Base-by-base conservation (phyloP, 306 rosid genomes). In the Cicer pinnatifidum region DNA sequence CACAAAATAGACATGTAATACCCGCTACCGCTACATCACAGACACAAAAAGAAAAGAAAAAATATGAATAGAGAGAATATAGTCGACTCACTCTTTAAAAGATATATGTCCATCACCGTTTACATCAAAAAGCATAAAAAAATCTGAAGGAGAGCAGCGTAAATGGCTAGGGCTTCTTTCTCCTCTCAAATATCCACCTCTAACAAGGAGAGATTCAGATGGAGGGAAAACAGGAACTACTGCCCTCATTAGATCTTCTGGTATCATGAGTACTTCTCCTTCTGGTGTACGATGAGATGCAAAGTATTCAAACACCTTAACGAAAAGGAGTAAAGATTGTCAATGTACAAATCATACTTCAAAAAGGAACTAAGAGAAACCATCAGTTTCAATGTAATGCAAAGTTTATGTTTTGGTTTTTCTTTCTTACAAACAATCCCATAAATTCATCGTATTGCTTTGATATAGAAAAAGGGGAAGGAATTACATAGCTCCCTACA, bases 141-240 rank as follows among this genome's bases (percentile, higher is more conserved):
- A 80, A 3, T 87, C 83, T 2, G 97, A 91, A 48, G 91, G 85
- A 15, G 84, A 75, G 80, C 99, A 91, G 3, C 67, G 83, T 62
- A 94, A 77, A 67, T 89, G 89, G 13, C 99, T 93, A 19, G 97
- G 91, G 44, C 76, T 90, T 82, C 96, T 86, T 86, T 94, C 99
- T 75, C 99, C 97, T 79, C 9, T 64, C 84, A 94, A 75, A 85
- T 82, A 86, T 74, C 99, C 99, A 39, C 89, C 95, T 91, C 96
- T 89, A 45, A 94, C 97, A 81, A 86, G 90, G 78, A 88, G 76
- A 63, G 97, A 94, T 79, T 91, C 99, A 15, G 99, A 91, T 58
- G 97, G 99, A 60, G 97, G 99, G 77, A 94, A 94, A 74, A 94
- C 97, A 44, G 99, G 97, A 81, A 94, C 86, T 40, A 94, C 84